phyloP scores from a whole-genome alignment of 495 filamentous ascomycete genomes.

The Polyplosphaeria fusca region DNA sequence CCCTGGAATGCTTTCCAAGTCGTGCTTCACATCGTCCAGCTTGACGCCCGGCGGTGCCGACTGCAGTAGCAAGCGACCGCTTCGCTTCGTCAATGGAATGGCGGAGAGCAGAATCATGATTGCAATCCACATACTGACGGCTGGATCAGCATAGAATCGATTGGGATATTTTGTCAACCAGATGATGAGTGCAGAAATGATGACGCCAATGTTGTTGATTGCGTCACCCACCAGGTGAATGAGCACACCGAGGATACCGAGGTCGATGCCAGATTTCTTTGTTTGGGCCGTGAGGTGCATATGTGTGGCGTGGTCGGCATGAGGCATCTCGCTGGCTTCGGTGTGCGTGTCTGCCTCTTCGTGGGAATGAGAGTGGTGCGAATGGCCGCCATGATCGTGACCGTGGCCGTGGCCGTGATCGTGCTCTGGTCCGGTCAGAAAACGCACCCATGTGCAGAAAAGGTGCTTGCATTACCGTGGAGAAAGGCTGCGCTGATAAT shows the following conservation, averaged over 20 bases:
- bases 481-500: conserved; percentile 30
- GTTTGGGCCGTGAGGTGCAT: conserved; percentile 9
- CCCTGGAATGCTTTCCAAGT: conserved; percentile 50
- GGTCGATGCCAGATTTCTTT: conserved; percentile 37
- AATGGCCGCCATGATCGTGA: conserved; percentile 10
- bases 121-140: conserved; percentile 90
- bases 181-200: conserved; percentile 83
- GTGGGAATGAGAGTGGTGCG: conserved; percentile 13
- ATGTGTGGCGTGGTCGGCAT: conserved; percentile 14
- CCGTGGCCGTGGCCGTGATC: conserved; percentile 28
- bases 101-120: conserved; percentile 74
- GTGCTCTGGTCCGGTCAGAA: conserved; percentile 13
- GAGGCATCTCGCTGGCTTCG: neutral
- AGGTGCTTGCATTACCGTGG: conserved; percentile 11
- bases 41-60: conserved; percentile 33
- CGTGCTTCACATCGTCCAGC: conserved; percentile 28
- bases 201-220: conserved; percentile 94
- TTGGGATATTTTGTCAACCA: conserved; percentile 72
- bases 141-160: conserved; percentile 81
- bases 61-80: conserved; percentile 39
- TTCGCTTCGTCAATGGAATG: conserved; percentile 44
- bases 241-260: conserved; percentile 51
- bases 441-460: neutral
- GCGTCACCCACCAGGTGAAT: conserved; percentile 77
- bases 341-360: conserved; percentile 7